Evolutionary conservation across 805 yeast species (phyloP).

Genomic region (Henningerozyma blattae): DNA sequence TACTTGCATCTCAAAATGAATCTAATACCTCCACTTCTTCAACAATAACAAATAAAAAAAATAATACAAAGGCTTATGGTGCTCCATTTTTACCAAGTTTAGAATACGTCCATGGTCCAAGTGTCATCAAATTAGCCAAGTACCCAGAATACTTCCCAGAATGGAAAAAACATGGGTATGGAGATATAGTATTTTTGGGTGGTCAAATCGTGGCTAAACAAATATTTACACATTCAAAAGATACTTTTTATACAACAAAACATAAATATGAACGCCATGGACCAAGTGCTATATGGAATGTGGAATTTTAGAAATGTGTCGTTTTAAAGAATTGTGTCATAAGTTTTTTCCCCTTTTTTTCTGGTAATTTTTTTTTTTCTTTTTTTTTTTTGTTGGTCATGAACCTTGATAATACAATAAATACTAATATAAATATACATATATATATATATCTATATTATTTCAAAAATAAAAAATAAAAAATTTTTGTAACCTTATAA

Average conservation of each 20-base stretch:
- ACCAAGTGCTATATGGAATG: constrained; percentile 74
- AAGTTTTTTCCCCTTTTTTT: too few species aligned
- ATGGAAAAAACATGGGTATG: constrained; percentile 77
- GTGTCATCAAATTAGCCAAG: constrained; percentile 52
- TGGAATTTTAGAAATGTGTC: constrained; percentile 22
- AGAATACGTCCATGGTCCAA: constrained; percentile 60
- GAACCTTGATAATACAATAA: too few species aligned
- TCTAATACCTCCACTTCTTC: constrained; percentile 12
- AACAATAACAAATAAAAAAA: constrained; percentile 8
- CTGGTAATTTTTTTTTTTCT: too few species aligned
- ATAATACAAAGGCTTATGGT: constrained; percentile 16
- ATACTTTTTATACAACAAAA: constrained; percentile 55
- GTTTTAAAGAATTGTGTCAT: too few species aligned
- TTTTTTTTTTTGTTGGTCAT: too few species aligned
- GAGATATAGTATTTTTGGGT: constrained; percentile 71
- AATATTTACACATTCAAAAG: constrained; percentile 52
- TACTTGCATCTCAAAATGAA: neutral
- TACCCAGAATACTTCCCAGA: constrained; percentile 89
- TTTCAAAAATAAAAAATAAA: too few species aligned
- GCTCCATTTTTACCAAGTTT: constrained; percentile 16
- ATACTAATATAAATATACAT: too few species aligned
- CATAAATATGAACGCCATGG: constrained; percentile 70
- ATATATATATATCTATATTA: too few species aligned
- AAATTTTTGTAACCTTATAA: too few species aligned
- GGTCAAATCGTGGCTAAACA: constrained; percentile 83